Conservation (phyloP, 257 asterid genomes). For the Solanum paucissectum region DNA sequence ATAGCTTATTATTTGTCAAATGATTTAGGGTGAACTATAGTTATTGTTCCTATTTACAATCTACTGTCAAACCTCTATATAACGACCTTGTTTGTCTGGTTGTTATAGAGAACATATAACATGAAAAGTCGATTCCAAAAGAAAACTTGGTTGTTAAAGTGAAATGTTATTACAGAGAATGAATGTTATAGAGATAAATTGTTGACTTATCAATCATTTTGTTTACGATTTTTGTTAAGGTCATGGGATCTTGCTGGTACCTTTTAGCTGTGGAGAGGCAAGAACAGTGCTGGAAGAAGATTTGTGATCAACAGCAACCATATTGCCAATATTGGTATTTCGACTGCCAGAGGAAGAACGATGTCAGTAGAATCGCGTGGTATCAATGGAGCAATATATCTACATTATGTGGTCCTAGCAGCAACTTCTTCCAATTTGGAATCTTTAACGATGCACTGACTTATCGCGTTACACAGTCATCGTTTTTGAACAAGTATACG, state of each 20-base stretch:
- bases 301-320: constrained; percentile 37
- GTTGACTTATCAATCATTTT: not conserved
- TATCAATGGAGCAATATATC: constrained; percentile 45
- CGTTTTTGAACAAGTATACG: constrained; percentile 29
- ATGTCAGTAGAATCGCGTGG: constrained; percentile 26
- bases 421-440: constrained; percentile 34
- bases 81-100: not conserved
- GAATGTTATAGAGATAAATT: not conserved
- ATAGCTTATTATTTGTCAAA: not conserved
- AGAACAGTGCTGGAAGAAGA: constrained; percentile 57
- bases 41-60: not conserved
- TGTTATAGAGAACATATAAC: not conserved
- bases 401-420: constrained; percentile 22
- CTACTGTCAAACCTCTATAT: not conserved
- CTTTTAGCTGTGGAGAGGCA: constrained; percentile 52
- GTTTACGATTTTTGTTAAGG: constrained; percentile 12
- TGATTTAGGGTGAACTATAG: not conserved
- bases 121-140: not conserved
- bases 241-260: constrained; percentile 68
- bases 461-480: constrained; percentile 20
- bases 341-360: constrained; percentile 25
- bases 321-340: constrained; percentile 39
- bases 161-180: not conserved
- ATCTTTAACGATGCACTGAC: constrained; percentile 39
- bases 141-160: not conserved